Percentiles rank a stretch among this genome's conserved stretches.
These are phyloP conservation scores for Raddia guianensis DNA, from an alignment of 176 grass and related monocot genomes.

Conservation along the genomic window DNA sequence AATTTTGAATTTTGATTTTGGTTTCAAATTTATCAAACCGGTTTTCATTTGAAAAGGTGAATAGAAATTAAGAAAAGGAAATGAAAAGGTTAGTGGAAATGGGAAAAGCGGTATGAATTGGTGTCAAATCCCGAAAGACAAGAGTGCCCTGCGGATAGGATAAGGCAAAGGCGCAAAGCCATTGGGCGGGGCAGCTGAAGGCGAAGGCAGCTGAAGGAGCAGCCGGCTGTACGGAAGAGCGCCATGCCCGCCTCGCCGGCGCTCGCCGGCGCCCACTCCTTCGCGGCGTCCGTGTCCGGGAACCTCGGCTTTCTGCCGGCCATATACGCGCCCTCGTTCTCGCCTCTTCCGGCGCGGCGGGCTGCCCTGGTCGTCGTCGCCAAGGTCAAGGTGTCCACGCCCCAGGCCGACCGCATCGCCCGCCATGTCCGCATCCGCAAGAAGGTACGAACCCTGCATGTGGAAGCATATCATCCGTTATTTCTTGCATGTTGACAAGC, in stretches of 20 bases:
- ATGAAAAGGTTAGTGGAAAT: too few relatives aligned
- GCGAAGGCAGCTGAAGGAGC: constrained; percentile 8
- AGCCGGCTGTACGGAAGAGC: neutral
- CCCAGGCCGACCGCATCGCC: constrained; percentile 64
- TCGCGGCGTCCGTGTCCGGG: constrained; percentile 25
- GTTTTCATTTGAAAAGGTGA: too few relatives aligned
- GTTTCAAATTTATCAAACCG: too few relatives aligned
- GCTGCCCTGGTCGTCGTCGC: constrained; percentile 46
- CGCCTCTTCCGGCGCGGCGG: constrained; percentile 23
- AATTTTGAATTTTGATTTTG: too few relatives aligned
- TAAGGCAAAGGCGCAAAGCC: constrained; percentile 23
- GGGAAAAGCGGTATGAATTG: too few relatives aligned
- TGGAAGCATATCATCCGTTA: neutral
- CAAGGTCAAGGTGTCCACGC: constrained; percentile 65
- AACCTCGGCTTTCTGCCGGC: neutral
- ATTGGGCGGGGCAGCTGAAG: constrained; percentile 6
- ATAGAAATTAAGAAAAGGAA: too few relatives aligned
- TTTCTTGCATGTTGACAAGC: neutral
- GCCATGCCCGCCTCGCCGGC: constrained; percentile 52
- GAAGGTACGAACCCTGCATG: constrained; percentile 49
- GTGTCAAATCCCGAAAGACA: neutral
- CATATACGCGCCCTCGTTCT: neutral
- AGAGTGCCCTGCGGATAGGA: constrained; percentile 23
- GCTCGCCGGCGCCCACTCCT: constrained; percentile 45
- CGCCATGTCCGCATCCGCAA: constrained; percentile 85